A percentile compares a stretch with the other conserved stretches of the same genome.
These are phyloP conservation scores for Penicillium sumatraense DNA, from an alignment of 2,329 filamentous ascomycete species.

Conservation along the genomic window DNA sequence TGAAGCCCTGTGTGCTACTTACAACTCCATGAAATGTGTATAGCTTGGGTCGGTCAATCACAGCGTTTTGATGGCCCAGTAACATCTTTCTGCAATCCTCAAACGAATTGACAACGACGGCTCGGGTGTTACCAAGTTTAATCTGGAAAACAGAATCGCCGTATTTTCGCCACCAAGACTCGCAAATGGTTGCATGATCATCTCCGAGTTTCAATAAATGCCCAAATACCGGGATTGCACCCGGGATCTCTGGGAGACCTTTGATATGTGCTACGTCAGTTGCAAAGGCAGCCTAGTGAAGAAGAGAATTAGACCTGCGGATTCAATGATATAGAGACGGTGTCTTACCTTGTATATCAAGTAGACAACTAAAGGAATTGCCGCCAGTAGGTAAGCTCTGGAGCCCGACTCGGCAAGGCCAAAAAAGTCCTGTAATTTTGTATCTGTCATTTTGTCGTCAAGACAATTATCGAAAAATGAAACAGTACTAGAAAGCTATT, in stretches of 20 bases:
- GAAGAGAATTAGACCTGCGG: not conserved
- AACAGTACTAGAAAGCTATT: too few relatives aligned
- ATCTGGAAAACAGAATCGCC: constrained; percentile 62
- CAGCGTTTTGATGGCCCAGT: constrained; percentile 72
- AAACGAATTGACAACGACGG: constrained; percentile 75
- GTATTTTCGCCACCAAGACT: constrained; percentile 60
- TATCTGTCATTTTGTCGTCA: constrained; percentile 4
- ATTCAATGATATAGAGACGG: not conserved
- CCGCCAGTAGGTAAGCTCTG: not conserved
- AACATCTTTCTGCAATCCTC: constrained; percentile 69
- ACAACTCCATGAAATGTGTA: constrained; percentile 79
- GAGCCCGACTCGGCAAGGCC: not conserved
- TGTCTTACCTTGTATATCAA: constrained; percentile 15
- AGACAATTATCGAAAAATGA: too few relatives aligned
- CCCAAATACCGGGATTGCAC: constrained; percentile 60
- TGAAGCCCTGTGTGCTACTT: constrained; percentile 73
- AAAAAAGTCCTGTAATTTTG: constrained; percentile 7
- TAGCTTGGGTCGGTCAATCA: constrained; percentile 73
- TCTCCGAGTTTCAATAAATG: constrained; percentile 62
- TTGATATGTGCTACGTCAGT: constrained; percentile 63
- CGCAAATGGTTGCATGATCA: constrained; percentile 57
- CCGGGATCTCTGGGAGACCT: constrained; percentile 61
- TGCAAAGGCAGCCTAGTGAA: constrained; percentile 5
- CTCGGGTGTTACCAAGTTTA: constrained; percentile 51
- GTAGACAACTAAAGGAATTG: constrained; percentile 11